These are phyloP conservation scores for Phycomyces blakesleeanus DNA, from an alignment of 192 early-diverging fungal genomes.

Conservation along the genomic window DNA sequence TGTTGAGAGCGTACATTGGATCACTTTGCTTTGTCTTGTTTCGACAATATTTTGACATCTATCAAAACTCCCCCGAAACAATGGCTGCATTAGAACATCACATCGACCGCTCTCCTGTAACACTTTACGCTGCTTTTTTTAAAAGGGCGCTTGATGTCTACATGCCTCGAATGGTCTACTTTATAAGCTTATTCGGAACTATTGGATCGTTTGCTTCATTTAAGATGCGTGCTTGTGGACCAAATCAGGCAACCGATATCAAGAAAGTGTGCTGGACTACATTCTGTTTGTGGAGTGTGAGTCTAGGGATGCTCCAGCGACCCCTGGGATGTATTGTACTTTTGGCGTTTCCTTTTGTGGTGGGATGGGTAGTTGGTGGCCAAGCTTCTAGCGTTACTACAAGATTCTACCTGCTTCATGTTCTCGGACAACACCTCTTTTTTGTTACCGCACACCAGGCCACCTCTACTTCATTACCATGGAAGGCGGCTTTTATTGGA, in stretches of 20 bases:
- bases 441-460: constrained; percentile 94
- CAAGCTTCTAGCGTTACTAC: background rate
- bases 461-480: constrained; percentile 86
- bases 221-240: background rate
- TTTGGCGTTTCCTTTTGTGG: constrained; percentile 16
- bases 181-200: background rate
- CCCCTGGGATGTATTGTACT: constrained; percentile 24
- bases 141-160: constrained; percentile 20
- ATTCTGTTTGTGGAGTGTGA: constrained; percentile 12
- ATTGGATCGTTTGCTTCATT: background rate
- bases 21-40: background rate
- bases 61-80: background rate
- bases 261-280: background rate
- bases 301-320: constrained; percentile 28
- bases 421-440: constrained; percentile 49
- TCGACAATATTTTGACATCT: background rate
- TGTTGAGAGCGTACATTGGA: background rate
- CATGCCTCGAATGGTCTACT: constrained; percentile 23
- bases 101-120: constrained; percentile 25
- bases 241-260: background rate
- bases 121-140: constrained; percentile 29
- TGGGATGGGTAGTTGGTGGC: background rate
- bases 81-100: background rate
- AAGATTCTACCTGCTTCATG: constrained; percentile 25
- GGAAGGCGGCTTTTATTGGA: constrained; percentile 86